A percentile compares a stretch with the other conserved stretches of the same genome.
phyloP scores from a whole-genome alignment of 108 stramenopile species.

The Pseudonitzschia pungens region DNA sequence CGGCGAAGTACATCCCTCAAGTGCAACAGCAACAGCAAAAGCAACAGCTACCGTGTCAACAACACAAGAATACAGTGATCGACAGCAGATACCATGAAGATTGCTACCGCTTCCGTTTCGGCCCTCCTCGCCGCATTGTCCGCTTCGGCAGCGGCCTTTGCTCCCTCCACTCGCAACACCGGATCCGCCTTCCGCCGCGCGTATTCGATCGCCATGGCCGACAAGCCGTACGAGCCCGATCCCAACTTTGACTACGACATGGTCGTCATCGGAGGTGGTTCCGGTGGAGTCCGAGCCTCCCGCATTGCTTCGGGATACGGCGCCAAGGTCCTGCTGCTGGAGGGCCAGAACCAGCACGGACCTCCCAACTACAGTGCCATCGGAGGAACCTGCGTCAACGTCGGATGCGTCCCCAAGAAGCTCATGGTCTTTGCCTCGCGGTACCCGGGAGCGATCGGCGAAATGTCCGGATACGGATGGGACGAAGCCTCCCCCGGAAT shows the following conservation, averaged over 20 bases:
- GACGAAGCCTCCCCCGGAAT: constrained; percentile 48
- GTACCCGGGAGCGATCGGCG: constrained; percentile 56
- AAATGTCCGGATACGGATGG: constrained; percentile 67
- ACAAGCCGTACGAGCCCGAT: neutral
- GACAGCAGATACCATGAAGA: neutral
- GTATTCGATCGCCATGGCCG: neutral
- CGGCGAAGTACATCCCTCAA: too few species aligned
- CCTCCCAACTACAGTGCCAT: constrained; percentile 47
- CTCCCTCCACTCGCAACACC: neutral
- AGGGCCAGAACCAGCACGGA: constrained; percentile 51
- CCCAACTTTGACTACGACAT: constrained; percentile 56
- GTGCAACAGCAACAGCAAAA: neutral
- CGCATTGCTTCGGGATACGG: constrained; percentile 83
- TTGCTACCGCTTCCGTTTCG: neutral
- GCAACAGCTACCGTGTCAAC: neutral
- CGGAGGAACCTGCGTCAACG: constrained; percentile 97
- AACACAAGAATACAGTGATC: too few species aligned
- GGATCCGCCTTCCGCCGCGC: neutral
- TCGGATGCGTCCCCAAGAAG: constrained; percentile 81
- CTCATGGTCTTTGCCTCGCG: constrained; percentile 68
- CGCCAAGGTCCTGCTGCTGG: constrained; percentile 86
- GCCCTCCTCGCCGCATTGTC: neutral
- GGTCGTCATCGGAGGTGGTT: constrained; percentile 78
- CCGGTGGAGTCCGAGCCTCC: constrained; percentile 69
- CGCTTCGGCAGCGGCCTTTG: constrained; percentile 1